A percentile compares a stretch with the other conserved stretches of the same genome.
phyloP scores from a whole-genome alignment of 2,329 filamentous ascomycete species.

The Penicillium expansum region DNA sequence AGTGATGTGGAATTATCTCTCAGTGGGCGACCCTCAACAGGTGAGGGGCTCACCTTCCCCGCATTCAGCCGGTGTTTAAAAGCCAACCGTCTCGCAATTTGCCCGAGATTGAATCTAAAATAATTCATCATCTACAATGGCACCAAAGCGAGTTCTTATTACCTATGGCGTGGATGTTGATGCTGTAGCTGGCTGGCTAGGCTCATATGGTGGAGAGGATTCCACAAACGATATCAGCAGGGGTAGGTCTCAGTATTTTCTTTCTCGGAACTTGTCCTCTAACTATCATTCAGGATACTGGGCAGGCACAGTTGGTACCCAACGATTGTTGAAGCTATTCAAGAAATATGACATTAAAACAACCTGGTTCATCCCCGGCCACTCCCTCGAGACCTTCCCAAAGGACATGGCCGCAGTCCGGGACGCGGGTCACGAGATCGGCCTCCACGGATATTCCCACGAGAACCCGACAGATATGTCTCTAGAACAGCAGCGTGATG shows the following conservation, averaged over 20 bases:
- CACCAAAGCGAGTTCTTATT: slow-evolving; percentile 29
- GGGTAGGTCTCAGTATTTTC: slow-evolving; percentile 14
- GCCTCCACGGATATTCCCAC: slow-evolving; percentile 70
- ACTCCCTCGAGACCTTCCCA: slow-evolving; percentile 64
- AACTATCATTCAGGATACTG: slow-evolving; percentile 52
- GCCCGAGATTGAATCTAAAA: too few relatives aligned
- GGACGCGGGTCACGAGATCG: too few relatives aligned
- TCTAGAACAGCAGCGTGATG: slow-evolving; percentile 70
- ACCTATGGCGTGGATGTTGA: slow-evolving; percentile 36
- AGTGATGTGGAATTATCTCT: background rate
- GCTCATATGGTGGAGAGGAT: slow-evolving; percentile 35
- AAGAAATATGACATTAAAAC: slow-evolving; percentile 69
- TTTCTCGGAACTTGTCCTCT: background rate
- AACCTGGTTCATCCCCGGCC: slow-evolving; percentile 64
- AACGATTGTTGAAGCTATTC: slow-evolving; percentile 67
- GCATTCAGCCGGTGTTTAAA: slow-evolving; percentile 9
- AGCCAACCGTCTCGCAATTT: background rate
- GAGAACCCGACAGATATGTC: slow-evolving; percentile 75
- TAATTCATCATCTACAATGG: slow-evolving; percentile 10
- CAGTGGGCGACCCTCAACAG: background rate
- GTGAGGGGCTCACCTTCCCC: slow-evolving; percentile 13
- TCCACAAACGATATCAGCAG: slow-evolving; percentile 34
- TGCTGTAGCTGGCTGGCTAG: slow-evolving; percentile 34
- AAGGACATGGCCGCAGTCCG: slow-evolving; percentile 62
- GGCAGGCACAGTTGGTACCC: slow-evolving; percentile 65